These are phyloP conservation scores for Hypericum perforatum DNA, from an alignment of 345 rosid genomes.

Conservation along the genomic window DNA sequence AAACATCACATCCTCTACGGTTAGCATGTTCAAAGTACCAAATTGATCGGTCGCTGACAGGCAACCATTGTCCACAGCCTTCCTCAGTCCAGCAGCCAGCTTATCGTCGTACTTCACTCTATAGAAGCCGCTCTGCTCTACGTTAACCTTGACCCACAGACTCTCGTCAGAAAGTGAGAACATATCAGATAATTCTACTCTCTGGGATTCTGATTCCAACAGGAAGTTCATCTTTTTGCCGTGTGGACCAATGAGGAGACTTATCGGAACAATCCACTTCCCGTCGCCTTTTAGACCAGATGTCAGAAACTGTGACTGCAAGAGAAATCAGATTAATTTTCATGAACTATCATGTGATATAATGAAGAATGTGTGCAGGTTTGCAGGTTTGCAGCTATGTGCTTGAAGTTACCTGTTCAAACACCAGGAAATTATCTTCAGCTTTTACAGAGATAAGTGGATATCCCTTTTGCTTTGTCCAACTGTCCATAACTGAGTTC, in stretches of 20 bases:
- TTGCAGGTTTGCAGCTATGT: neutral
- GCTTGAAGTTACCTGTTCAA: slow-evolving; percentile 26
- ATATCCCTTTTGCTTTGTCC: slow-evolving; percentile 40
- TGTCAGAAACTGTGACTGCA: slow-evolving; percentile 26
- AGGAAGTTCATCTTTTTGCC: slow-evolving; percentile 22
- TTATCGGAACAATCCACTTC: slow-evolving; percentile 30
- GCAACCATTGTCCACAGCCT: slow-evolving; percentile 21
- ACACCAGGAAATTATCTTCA: slow-evolving; percentile 18
- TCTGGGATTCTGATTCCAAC: slow-evolving; percentile 24
- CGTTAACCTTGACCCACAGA: slow-evolving; percentile 32
- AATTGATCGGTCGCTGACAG: slow-evolving; percentile 26
- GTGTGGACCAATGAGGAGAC: slow-evolving; percentile 23
- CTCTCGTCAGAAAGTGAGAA: slow-evolving; percentile 14
- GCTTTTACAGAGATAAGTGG: slow-evolving; percentile 27
- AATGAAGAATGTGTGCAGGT: neutral
- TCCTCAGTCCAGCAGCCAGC: slow-evolving; percentile 24
- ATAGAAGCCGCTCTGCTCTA: slow-evolving; percentile 36
- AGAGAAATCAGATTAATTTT: slow-evolving; percentile 1
- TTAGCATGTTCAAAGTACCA: slow-evolving; percentile 13
- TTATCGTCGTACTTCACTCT: slow-evolving; percentile 28
- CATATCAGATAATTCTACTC: slow-evolving; percentile 19
- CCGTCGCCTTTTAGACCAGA: slow-evolving; percentile 23
- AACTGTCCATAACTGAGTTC: slow-evolving; percentile 22
- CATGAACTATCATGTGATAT: neutral
- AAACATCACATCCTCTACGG: too few relatives aligned